Conservation (phyloP, 139 green algal genomes). For the Limnomonas spitsbergensis region DNA sequence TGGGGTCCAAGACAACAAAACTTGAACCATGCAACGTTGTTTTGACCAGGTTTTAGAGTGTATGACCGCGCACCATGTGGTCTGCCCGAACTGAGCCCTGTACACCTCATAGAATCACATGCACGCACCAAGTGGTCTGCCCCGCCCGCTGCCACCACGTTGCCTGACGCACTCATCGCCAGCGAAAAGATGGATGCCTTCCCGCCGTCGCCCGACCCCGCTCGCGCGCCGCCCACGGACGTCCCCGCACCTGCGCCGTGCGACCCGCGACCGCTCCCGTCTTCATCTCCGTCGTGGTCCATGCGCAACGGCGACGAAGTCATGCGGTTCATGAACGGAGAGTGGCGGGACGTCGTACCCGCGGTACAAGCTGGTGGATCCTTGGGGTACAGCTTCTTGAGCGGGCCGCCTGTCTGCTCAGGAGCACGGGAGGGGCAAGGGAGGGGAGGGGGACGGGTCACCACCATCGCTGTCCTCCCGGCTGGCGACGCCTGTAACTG, state of each 20-base stretch:
- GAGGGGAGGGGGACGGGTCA: neutral
- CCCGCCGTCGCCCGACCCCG: neutral
- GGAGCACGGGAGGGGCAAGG: neutral
- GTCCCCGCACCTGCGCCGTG: neutral
- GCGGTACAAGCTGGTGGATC: neutral
- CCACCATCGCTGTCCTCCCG: too few relatives aligned
- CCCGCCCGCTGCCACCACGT: slow-evolving; percentile 67
- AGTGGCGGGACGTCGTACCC: neutral
- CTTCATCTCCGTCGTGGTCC: neutral
- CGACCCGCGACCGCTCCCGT: neutral
- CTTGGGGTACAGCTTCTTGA: neutral
- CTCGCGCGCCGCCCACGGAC: neutral
- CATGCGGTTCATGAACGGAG: too few relatives aligned
- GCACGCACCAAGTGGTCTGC: slow-evolving; percentile 44
- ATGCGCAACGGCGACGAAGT: neutral
- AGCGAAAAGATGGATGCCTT: slow-evolving; percentile 79
- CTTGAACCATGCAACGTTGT: too few relatives aligned
- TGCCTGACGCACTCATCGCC: slow-evolving; percentile 57
- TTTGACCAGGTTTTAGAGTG: too few relatives aligned
- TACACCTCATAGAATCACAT: too few relatives aligned
- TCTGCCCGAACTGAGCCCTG: too few relatives aligned
- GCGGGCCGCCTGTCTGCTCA: neutral
- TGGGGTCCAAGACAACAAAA: too few relatives aligned
- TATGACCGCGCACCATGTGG: too few relatives aligned
- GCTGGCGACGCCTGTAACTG: too few relatives aligned